phyloP scores from a whole-genome alignment of 1,139 yeast species.

The Debaryomyces udenii region DNA sequence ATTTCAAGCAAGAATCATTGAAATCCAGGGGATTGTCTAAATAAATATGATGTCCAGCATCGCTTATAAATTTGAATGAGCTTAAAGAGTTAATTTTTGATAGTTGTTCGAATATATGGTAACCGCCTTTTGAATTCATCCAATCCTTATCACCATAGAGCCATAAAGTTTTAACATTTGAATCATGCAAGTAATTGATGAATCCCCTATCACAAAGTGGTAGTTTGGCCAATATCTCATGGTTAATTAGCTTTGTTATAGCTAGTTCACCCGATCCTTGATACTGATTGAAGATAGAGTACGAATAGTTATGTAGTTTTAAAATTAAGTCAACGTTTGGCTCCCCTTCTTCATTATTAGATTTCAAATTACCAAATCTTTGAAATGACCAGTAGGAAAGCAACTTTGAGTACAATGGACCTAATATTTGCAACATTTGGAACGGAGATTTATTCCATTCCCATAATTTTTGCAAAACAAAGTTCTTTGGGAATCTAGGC shows the following conservation, averaged over 20 bases:
- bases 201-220: conserved; percentile 49
- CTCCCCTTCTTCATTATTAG: conserved; percentile 18
- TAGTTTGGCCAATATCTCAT: conserved; percentile 42
- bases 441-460: conserved; percentile 45
- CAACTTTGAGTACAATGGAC: conserved; percentile 46
- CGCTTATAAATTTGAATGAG: conserved; percentile 27
- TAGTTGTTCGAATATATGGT: conserved; percentile 33
- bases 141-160: conserved; percentile 50
- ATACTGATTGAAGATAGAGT: conserved; percentile 47
- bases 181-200: conserved; percentile 29
- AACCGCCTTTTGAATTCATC: conserved; percentile 49
- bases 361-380: conserved; percentile 37
- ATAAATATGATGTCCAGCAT: conserved; percentile 49
- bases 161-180: conserved; percentile 35
- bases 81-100: conserved; percentile 19
- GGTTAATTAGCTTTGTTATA: conserved; percentile 44
- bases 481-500: conserved; percentile 43
- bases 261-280: conserved; percentile 52
- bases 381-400: conserved; percentile 48
- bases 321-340: conserved; percentile 29
- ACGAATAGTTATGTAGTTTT: conserved; percentile 46
- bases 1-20: conserved; percentile 30
- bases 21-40: conserved; percentile 42
- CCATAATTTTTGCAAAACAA: conserved; percentile 40
- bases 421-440: conserved; percentile 40